Conservation (phyloP, 192 early-diverging fungal genomes). For the Thamnidium elegans region DNA sequence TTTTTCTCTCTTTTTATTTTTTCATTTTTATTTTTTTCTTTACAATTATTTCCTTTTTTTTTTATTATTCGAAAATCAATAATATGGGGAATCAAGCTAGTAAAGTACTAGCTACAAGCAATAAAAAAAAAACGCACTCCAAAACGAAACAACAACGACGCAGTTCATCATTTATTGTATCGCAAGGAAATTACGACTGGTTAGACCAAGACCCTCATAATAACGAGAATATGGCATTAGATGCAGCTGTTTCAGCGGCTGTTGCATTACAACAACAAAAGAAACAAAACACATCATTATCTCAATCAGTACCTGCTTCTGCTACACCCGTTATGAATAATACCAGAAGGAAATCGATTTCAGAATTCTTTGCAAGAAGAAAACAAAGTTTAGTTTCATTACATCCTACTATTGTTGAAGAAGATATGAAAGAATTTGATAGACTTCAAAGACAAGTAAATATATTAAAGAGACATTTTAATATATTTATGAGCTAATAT, state of each 20-base stretch:
- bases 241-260: slow-evolving; percentile 12
- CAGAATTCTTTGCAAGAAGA: slow-evolving; percentile 31
- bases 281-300: background rate
- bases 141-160: background rate
- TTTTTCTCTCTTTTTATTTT: background rate
- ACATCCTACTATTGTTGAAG: slow-evolving; percentile 16
- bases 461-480: background rate
- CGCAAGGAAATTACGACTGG: slow-evolving; percentile 34
- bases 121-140: slow-evolving; percentile 15
- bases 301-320: slow-evolving; percentile 1
- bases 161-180: slow-evolving; percentile 7
- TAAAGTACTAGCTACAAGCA: slow-evolving; percentile 22
- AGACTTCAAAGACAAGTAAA: slow-evolving; percentile 30
- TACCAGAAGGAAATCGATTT: slow-evolving; percentile 27
- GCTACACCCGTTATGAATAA: background rate
- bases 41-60: background rate
- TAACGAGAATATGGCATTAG: background rate
- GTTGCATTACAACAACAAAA: slow-evolving; percentile 1
- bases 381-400: slow-evolving; percentile 24
- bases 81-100: slow-evolving; percentile 40
- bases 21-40: no score
- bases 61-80: background rate
- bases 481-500: background rate
- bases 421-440: slow-evolving; percentile 29
- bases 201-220: slow-evolving; percentile 7